Base-by-base conservation (phyloP, 2,329 filamentous ascomycete species). In the Byssochlamys sp. region DNA sequence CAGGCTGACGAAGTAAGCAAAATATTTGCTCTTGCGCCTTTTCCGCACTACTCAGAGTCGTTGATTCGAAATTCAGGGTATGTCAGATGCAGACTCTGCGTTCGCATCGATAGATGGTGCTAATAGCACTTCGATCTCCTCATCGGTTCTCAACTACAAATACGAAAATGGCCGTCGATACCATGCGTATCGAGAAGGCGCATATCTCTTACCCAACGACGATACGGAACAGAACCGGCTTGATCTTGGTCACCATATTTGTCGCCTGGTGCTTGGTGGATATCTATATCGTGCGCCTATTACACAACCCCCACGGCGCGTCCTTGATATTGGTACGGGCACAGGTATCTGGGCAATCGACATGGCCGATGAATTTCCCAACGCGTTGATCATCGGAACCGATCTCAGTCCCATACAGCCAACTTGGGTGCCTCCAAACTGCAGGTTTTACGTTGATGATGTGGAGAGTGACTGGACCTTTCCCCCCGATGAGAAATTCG, bases 291-390 rank as follows among this genome's bases (percentile, higher is more conserved):
- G 60, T 28, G 65, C 64, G 3, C 65, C 67, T 1, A 33, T 72
- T 4, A 29, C 51, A 0, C 31, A 52, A 2, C 33, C 62, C 1
- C 66, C 68, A 0, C 59, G 61, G 27, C 67, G 67, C 19, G 69
- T 76, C 12, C 62, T 77, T 29, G 75, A 77, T 55, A 59, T 77
- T 7, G 74, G 73, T 4, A 76, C 73, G 10, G 75, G 75, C 12
- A 77, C 71, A 51, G 74, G 74, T 1, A 72, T 74, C 26, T 77
- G 73, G 73, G 73, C 73, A 5, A 70, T 76, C 28, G 72, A 76
- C 45, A 70, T 75, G 52, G 74, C 72, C 14, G 73, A 75, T 61
- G 64, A 68, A 53, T 74, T 68, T 56, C 73, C 73, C 2, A 63
- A 64, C 28, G 69, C 73, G 1, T 58, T 63, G 56, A 64, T 73